Base-by-base conservation (phyloP, 768 basidiomycete genomes). In the Pseudohyphozyma bogoriensis region DNA sequence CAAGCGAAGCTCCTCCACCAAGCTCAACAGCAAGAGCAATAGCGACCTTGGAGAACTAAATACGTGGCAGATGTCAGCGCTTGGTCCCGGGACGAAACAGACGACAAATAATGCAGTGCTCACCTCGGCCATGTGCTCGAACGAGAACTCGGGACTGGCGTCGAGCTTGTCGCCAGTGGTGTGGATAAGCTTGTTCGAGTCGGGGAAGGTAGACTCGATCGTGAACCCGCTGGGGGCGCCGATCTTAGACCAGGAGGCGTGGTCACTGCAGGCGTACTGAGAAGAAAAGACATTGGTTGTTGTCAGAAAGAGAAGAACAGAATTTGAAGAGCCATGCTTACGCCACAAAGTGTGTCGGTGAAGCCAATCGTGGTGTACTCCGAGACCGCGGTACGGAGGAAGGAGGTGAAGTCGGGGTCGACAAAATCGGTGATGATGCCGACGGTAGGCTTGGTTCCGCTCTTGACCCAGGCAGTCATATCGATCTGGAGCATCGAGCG, bases 401-500 rank as follows among this genome's bases (percentile, higher is more conserved):
- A 68, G n/a, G 58, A 45, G 9, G 63, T 60, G 22, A 67, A 58
- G 29, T 59, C 58, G 7, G 60, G 51, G 55, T 69, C 61, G 64
- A 70, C 65, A 42, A 63, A 70, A 56, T 73, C 72, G 16, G 54
- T 59, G 60, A 73, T 69, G 37, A 73, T 31, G 10, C 68, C 70
- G 29, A 71, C 66, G 29, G 59, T 54, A 37, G 68, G 67, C 54
- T 68, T 44, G 2, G 72, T 70, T 24, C 72, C 71, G 1, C 51
- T 45, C 64, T 73, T 73, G 71, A 72, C 65, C 51, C 47, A 49
- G 42, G 73, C 76, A 7, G 73, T 76, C 75, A 76, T 76, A 55
- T 76, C 69, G 39, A 55, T 55, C 63, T 70, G 68, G 24, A 51
- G 47, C 47, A 47, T 47, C 7, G 47, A 24, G 24, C 53, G 53